phyloP scores from a whole-genome alignment of 2,329 filamentous ascomycete genomes.

The Zasmidium citrigriseum region DNA sequence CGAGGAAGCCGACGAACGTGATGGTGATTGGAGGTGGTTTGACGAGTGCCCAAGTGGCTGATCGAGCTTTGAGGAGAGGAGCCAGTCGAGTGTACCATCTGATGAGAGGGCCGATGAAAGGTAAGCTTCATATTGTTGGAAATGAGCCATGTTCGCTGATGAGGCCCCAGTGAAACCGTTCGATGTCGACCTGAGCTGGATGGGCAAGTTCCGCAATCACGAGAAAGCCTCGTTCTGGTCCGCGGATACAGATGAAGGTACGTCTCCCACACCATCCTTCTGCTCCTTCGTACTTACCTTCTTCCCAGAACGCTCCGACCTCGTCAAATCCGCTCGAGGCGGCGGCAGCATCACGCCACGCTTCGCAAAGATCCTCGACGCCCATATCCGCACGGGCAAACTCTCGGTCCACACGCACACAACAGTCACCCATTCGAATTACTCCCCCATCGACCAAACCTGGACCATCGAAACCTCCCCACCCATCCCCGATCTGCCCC shows the following conservation, averaged over 20 bases:
- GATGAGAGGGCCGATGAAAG: constrained; percentile 60
- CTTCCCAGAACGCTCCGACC: constrained; percentile 60
- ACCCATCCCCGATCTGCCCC: constrained; percentile 49
- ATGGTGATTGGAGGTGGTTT: constrained; percentile 74
- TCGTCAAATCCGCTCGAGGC: constrained; percentile 66
- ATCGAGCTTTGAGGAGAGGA: constrained; percentile 63
- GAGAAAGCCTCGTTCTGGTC: constrained; percentile 77
- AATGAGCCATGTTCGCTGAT: not conserved
- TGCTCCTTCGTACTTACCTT: not conserved
- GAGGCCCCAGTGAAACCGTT: constrained; percentile 65
- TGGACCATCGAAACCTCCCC: constrained; percentile 59
- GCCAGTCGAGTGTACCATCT: constrained; percentile 70
- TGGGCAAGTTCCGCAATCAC: constrained; percentile 78
- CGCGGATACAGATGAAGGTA: constrained; percentile 66
- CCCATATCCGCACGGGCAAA: constrained; percentile 55
- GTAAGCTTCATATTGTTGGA: constrained; percentile 11
- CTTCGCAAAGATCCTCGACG: constrained; percentile 67
- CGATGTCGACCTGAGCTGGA: constrained; percentile 75
- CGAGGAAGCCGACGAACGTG: constrained; percentile 58
- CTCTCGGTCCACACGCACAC: constrained; percentile 62
- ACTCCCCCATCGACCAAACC: constrained; percentile 49
- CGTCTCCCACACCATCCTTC: constrained; percentile 6
- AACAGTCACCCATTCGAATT: constrained; percentile 53
- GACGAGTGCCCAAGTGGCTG: constrained; percentile 72
- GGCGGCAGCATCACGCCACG: constrained; percentile 75